Evolutionary conservation across 805 yeast genomes (phyloP), one percentile per base, ranked within the genome.

Genomic region (Wickerhamomyces subpelliculosus): DNA sequence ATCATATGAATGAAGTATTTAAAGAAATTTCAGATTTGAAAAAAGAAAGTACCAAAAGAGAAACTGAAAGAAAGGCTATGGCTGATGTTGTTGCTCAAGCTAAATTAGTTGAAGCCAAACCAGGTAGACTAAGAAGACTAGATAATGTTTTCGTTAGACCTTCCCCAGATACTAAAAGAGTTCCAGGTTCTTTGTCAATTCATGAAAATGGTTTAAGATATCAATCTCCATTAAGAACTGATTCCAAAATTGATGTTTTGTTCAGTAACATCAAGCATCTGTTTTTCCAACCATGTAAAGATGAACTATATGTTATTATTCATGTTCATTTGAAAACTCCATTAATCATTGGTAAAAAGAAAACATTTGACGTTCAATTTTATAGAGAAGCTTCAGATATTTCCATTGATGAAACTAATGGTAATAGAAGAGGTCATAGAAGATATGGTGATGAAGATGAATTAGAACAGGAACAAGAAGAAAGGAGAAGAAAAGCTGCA

Each of bases 371-470:
- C 54, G 86, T 93, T 34, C 98, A 93, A 65, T 88, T 93, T 58
- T 93, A 89, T 67, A 73, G 97, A 46, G 98, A 93, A 61, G 97
- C 97, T 11, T 80, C 95, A 23, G 98, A 93, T 57, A 84, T 88
- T 72, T 80, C 95, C 4, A 88, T 88, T 52, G 98, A 93, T 62
- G 98, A 93, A 64, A 93, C 98, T 16, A 96, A 97, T 47, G 81
- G 96, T 45, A 82, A 86, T 65, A 79, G 97, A 61, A 75, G 74
- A 47, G 82, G 81, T 61, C 75, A 75, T 48, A 68, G 93, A 58
- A 66, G 93, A 55, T 93, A 93, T 58, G 98, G 98, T 34, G 98
- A 93, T 60, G 98, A 93, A 61, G 98, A 93, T 61, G 98, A 93
- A 65, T 70, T 93, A 47, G 97, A 93, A 63, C 97, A 90, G 63